phyloP scores from a whole-genome alignment of 2,329 filamentous ascomycete species.

The Sporothrix dimorphospora region DNA sequence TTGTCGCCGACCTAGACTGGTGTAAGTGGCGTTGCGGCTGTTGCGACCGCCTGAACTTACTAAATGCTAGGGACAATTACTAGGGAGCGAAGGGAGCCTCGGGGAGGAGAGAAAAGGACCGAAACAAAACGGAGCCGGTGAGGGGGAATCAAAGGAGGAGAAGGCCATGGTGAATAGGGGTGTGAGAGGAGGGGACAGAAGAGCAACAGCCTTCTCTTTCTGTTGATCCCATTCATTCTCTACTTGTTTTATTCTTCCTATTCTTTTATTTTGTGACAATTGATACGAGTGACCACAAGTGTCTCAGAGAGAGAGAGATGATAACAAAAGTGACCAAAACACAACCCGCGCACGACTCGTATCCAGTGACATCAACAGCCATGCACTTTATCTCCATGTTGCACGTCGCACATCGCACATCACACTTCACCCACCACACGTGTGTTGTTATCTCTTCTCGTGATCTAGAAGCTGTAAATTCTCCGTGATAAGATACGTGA shows the following conservation, averaged over 20 bases:
- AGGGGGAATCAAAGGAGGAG: background rate
- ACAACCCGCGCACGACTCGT: background rate
- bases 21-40: background rate
- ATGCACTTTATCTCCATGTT: background rate
- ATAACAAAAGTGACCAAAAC: no score
- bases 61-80: background rate
- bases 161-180: no score
- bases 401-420: background rate
- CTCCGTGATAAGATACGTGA: background rate
- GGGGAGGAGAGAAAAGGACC: slow-evolving; percentile 3
- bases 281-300: no score
- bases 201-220: background rate
- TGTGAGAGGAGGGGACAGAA: background rate
- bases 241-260: no score
- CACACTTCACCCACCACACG: background rate
- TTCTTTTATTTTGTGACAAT: no score
- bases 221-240: no score
- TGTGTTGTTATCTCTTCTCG: background rate
- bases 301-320: background rate
- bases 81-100: background rate
- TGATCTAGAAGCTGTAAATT: background rate
- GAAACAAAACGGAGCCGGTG: slow-evolving; percentile 7
- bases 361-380: background rate
- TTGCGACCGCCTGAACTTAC: background rate
- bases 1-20: background rate